A percentile compares a stretch with the other conserved stretches of the same genome.
Conservation (phyloP, 176 grass and related monocot species). For the Carex kokanica region DNA sequence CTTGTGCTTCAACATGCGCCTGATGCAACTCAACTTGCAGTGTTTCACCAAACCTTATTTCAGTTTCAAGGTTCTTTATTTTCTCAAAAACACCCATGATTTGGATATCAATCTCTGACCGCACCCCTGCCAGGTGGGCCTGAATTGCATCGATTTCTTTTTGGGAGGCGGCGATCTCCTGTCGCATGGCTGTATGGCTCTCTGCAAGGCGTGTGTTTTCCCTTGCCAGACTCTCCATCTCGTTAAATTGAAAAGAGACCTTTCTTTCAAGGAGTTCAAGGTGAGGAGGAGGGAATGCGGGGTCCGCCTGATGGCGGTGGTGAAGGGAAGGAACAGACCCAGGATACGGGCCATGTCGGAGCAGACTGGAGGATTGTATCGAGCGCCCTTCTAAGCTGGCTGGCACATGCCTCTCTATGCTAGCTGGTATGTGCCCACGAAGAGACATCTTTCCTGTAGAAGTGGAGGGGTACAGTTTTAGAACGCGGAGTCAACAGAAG, state of each 20-base stretch:
- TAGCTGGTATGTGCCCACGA: constrained; percentile 35
- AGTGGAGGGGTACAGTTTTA: constrained; percentile 19
- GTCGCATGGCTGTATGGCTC: constrained; percentile 69
- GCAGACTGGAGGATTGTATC: constrained; percentile 43
- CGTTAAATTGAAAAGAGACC: constrained; percentile 52
- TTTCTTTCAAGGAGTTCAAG: constrained; percentile 65
- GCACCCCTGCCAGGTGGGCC: constrained; percentile 54
- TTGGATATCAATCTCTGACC: constrained; percentile 66
- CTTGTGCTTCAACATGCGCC: constrained; percentile 71
- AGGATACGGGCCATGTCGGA: constrained; percentile 59
- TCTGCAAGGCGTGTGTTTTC: constrained; percentile 74
- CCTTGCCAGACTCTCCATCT: constrained; percentile 63
- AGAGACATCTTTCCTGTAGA: constrained; percentile 49
- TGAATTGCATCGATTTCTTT: constrained; percentile 70
- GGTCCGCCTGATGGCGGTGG: constrained; percentile 16
- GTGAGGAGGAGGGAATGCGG: constrained; percentile 26
- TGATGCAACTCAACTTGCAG: constrained; percentile 74
- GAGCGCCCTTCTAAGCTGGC: constrained; percentile 35
- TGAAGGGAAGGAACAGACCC: constrained; percentile 24
- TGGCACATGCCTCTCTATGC: background rate
- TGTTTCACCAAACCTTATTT: constrained; percentile 33
- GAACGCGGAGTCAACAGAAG: background rate
- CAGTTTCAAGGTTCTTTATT: constrained; percentile 38
- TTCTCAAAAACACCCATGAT: constrained; percentile 51
- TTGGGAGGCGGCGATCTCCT: constrained; percentile 72